Evolutionary conservation across 495 filamentous ascomycete genomes (phyloP), one percentile per base, ranked within the genome.

Genomic region (Oidiodendron maius): DNA sequence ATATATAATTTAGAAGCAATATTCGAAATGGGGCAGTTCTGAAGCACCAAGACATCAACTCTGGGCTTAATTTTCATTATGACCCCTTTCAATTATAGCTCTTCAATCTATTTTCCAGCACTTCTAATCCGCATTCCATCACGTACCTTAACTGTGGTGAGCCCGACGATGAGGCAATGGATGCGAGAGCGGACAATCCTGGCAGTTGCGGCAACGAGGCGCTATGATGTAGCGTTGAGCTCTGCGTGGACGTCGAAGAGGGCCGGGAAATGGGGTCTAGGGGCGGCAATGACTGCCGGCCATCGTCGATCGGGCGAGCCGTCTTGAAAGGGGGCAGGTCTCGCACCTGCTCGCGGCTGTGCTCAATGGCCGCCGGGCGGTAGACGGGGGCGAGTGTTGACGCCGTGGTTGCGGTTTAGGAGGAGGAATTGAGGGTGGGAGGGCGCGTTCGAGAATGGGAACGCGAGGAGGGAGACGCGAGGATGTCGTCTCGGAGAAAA

Each of bases 91-190:
- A n/a, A n/a, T n/a, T n/a, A n/a, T n/a, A 24, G 20, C 40, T 42
- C 20, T 23, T 24, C 26, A 11, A 12, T 2, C 2, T 44, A 24
- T 40, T 40, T 13, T 11, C 24, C 11, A 11, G 30, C 16, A 35
- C 16, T 44, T 32, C 42, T 32, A 4, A n/a, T n/a, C n/a, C n/a
- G 37, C 24, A 34, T 35, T 5, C 18, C 41, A 32, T n/a, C 45
- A 61, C 58, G 52, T 61, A 90, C 86, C 85, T 80, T 57, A 78
- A 61, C 65, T 82, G 84, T 46, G 80, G 78, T 56, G 81, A 80
- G 52, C 55, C 65, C 26, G 76, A 73, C 44, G 75, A 69, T 21
- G 79, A 76, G 40, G 75, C 78, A 53, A 80, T 70, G 37, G 77
- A 77, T 43, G 84, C 81, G 54, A 89, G 70, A 22, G 80, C 72